A percentile compares a stretch with the other conserved stretches of the same genome.
phyloP scores from a whole-genome alignment of 495 filamentous ascomycete genomes.

The Physcia stellaris region DNA sequence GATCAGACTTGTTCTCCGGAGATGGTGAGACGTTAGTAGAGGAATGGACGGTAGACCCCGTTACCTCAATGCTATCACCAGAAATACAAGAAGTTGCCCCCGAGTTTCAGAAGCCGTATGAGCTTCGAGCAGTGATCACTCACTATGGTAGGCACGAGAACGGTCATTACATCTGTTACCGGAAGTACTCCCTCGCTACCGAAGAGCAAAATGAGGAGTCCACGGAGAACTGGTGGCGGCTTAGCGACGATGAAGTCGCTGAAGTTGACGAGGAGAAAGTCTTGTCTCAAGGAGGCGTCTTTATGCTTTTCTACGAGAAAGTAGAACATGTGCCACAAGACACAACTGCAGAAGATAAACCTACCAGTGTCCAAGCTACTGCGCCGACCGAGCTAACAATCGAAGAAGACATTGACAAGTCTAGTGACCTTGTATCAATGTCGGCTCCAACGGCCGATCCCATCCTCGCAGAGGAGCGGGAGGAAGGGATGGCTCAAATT shows the following conservation, averaged over 20 bases:
- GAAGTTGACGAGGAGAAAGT: constrained; percentile 61
- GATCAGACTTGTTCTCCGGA: constrained; percentile 22
- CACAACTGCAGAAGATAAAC: too few species aligned
- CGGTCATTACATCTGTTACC: constrained; percentile 89
- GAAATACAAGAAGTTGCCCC: constrained; percentile 22
- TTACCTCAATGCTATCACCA: constrained; percentile 51
- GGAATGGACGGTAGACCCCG: constrained; percentile 53
- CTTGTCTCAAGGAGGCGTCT: constrained; percentile 67
- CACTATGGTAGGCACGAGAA: constrained; percentile 88
- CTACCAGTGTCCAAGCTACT: too few species aligned
- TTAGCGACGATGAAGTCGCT: constrained; percentile 75
- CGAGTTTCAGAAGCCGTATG: constrained; percentile 45
- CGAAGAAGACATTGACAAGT: too few species aligned
- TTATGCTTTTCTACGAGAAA: constrained; percentile 91
- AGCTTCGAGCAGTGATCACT: constrained; percentile 72
- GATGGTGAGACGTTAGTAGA: constrained; percentile 32
- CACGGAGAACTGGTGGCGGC: constrained; percentile 55
- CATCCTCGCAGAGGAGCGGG: too few species aligned
- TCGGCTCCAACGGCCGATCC: too few species aligned
- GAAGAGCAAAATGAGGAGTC: constrained; percentile 21
- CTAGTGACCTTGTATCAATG: too few species aligned
- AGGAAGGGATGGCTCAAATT: too few species aligned
- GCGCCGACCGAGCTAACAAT: too few species aligned
- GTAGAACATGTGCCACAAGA: too few species aligned
- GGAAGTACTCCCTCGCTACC: constrained; percentile 41